These are phyloP conservation scores for Coelastrella sp. DNA, from an alignment of 139 green algal species.

Conservation along the genomic window DNA sequence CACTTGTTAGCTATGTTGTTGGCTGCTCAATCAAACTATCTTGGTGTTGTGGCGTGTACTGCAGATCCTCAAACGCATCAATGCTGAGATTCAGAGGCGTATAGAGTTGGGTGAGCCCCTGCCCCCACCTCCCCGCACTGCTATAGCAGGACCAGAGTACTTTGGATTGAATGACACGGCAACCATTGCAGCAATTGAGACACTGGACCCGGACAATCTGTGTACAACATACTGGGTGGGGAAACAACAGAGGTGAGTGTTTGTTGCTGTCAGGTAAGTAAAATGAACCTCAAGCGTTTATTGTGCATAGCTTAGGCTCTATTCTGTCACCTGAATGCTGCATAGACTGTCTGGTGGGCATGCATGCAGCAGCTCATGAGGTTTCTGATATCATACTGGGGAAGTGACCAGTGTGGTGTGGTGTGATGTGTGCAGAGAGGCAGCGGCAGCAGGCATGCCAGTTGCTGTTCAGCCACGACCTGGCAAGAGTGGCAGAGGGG, in stretches of 20 bases:
- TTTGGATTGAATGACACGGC: slow-evolving; percentile 90
- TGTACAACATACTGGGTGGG: slow-evolving; percentile 84
- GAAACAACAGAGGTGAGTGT: slow-evolving; percentile 34
- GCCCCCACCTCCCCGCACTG: slow-evolving; percentile 90
- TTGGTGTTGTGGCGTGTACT: background rate
- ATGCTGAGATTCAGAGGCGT: slow-evolving; percentile 82
- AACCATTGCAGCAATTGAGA: slow-evolving; percentile 76
- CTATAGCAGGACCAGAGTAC: slow-evolving; percentile 95
- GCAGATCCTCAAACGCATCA: slow-evolving; percentile 91
- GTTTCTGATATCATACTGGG: background rate
- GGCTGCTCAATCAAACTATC: background rate
- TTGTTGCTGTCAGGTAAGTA: too few relatives aligned
- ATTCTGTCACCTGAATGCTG: background rate
- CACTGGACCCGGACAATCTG: slow-evolving; percentile 76
- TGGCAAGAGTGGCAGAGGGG: background rate
- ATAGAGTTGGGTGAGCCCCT: slow-evolving; percentile 82
- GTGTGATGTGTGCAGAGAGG: background rate
- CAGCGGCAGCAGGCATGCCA: slow-evolving; percentile 27
- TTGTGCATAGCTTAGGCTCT: background rate
- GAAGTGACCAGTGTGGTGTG: too few relatives aligned
- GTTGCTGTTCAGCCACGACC: slow-evolving; percentile 19
- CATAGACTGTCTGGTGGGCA: background rate
- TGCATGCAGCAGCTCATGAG: background rate
- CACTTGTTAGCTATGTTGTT: too few relatives aligned
- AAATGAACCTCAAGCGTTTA: too few relatives aligned